Conservation (phyloP, 768 basidiomycete genomes). For the Jaapia argillacea region DNA sequence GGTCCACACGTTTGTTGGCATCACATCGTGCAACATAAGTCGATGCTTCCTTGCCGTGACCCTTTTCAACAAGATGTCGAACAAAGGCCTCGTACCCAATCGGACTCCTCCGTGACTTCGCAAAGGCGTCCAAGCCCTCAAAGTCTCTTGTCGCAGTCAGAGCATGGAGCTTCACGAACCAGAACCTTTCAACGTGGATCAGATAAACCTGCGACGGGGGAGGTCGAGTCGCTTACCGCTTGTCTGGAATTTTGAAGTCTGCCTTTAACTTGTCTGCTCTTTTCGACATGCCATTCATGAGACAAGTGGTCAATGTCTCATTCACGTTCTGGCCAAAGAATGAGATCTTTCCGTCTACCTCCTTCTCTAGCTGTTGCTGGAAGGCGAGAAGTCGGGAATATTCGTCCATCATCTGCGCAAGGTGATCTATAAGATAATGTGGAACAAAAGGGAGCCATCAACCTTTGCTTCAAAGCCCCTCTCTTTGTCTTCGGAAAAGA, state of each 20-base stretch:
- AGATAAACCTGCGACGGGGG: not conserved
- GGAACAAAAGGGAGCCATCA: not conserved
- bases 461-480: slow-evolving; percentile 86
- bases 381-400: slow-evolving; percentile 58
- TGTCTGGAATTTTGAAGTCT: slow-evolving; percentile 94
- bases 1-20: slow-evolving; percentile 66
- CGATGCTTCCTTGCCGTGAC: slow-evolving; percentile 67
- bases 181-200: slow-evolving; percentile 56
- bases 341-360: slow-evolving; percentile 62
- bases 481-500: slow-evolving; percentile 94
- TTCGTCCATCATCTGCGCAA: slow-evolving; percentile 99
- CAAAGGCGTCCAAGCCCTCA: slow-evolving; percentile 76
- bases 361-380: slow-evolving; percentile 86
- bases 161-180: slow-evolving; percentile 86
- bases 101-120: slow-evolving; percentile 81
- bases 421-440: too few relatives aligned
- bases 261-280: slow-evolving; percentile 80
- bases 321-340: slow-evolving; percentile 84
- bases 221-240: slow-evolving; percentile 45
- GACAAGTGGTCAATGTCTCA: slow-evolving; percentile 71
- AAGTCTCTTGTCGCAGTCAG: slow-evolving; percentile 76
- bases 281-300: slow-evolving; percentile 75
- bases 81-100: slow-evolving; percentile 95
- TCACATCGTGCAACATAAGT: slow-evolving; percentile 81
- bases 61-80: slow-evolving; percentile 63